Base-by-base conservation (phyloP, 345 rosid species). In the Eucalyptus tenuipes region DNA sequence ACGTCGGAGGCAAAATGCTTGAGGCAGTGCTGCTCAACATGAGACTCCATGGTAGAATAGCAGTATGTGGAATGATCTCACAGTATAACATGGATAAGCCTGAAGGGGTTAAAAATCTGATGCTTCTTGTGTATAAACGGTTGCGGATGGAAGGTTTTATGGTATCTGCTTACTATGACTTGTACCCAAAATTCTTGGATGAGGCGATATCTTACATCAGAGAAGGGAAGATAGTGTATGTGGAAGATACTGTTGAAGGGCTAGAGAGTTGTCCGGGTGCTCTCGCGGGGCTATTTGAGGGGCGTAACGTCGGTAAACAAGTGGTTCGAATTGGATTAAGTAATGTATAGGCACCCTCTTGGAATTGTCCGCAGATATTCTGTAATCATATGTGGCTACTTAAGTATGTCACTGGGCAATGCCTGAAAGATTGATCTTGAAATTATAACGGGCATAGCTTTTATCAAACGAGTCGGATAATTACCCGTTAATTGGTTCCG, bases 141-240 rank as follows among this genome's bases (percentile, higher is more conserved):
- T 24, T 92, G 25, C 88, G 89, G 8, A 92, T 92, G 92, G 89
- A 92, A 87, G 93, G 93, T 40, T 92, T 92, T 86, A 2, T 86
- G 55, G 91, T 90, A 15, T 6, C 42, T 17, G 93, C 90, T 11
- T 85, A 85, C 52, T 85, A 85, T 82, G 90, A 91, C 80, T 31
- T 87, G 37, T 90, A 88, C 57, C 93, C 93, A 4, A 80, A 87
- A 45, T 89, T 53, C 37, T 45, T 91, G 13, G 91, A 89, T 10
- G 71, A 68, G 86, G 88, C 87, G 11, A 45, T 88, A 52, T 82
- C 92, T 68, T 71, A 29, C 85, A 87, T 91, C 87, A 89, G 71
- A 87, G 90, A 88, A 48, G 89, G 90, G 9, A 88, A 85, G 91
- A 87, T 91, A 31, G 88, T 49, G 16, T 89, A 88, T 8, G 89